Evolutionary conservation across 148 eudicot species (phyloP), one percentile per base, ranked within the genome.

Genomic region (Silene conica): DNA sequence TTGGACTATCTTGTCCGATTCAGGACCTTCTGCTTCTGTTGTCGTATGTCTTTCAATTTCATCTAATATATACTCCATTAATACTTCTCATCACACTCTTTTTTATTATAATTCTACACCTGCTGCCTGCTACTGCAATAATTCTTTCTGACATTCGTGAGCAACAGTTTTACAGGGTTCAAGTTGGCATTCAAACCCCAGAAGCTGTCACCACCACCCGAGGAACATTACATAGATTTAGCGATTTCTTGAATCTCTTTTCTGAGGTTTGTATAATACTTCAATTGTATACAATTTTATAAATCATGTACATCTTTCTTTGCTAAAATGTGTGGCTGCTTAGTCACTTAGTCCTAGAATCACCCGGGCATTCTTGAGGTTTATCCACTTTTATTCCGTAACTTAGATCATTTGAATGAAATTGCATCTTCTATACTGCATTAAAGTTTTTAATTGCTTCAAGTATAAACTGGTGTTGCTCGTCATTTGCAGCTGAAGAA

Each of bases 121-220:
- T n/a, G n/a, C n/a, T n/a, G n/a, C n/a, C 31, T 28, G 31, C 31
- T 28, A 28, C 31, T 28, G n/a, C n/a, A n/a, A 28, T 41, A 48
- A 38, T 72, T 54, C 62, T 2, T 71, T 63, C 83, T 93, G 71
- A 90, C 88, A 67, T 76, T 80, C 74, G 66, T 70, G 61, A 50
- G 74, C 21, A 71, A 73, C 96, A 92, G 99, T 95, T 84, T 82
- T 95, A 88, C 94, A 92, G 99, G 88, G 91, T 90, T 78, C 92
- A 88, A 82, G 84, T 95, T 79, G 99, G 92, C 73, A 50, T 95
- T 80, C 99, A 92, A 79, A 88, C 99, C 75, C 99, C 97, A 57
- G 89, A 86, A 76, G 96, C 90, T 18, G 71, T 85, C 76, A 95
- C 99, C 25, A 83, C 90, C 22, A 87, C 87, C 62, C 92, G 88